Evolutionary conservation across 495 filamentous ascomycete genomes (phyloP), one percentile per base, ranked within the genome.

Genomic region (Venustampulla echinocandica): DNA sequence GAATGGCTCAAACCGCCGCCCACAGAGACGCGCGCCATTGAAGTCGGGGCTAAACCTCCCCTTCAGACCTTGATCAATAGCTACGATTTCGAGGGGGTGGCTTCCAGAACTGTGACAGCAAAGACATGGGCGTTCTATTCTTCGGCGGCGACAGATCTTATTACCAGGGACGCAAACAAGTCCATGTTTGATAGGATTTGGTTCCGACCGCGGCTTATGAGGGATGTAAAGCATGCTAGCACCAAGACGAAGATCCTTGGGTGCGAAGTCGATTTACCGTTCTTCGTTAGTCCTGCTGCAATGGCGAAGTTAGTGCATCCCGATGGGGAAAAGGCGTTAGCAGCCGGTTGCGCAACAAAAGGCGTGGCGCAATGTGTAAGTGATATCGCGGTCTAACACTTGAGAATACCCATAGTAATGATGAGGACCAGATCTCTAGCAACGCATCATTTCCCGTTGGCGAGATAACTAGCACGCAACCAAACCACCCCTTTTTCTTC

Each of bases 51-150:
- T 17, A 85, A 81, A 46, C 82, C 84, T 1, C 76, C 79, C 0
- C 64, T 93, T 10, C 62, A 75, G 21, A 76, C 74, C 14, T 57
- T 90, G 38, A 81, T 92, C 55, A 83, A 76, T 33, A 64, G 73
- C 28, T 69, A 85, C 47, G 87, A 92, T 59, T 89, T 92, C 62
- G 73, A 79, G 54, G 30, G 59, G 7, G 79, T 81, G 2, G 84
- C 85, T 2, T 67, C 70, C 6, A 68, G 66, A 14, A 80, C 71
- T n/a, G 69, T 82, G 19, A 72, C 68, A 27, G 65, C 70, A 21
- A 90, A 90, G 59, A 73, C 86, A 5, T 85, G 80, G 75, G 87
- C 86, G 0, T 93, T 87, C 64, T 80, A 83, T 54, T 81, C 80
- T 25, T 85, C 81, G 20, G 85, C 84, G 11, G 84, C 87, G 10